phyloP scores from a whole-genome alignment of 768 basidiomycete species.

The Boletus edulis region DNA sequence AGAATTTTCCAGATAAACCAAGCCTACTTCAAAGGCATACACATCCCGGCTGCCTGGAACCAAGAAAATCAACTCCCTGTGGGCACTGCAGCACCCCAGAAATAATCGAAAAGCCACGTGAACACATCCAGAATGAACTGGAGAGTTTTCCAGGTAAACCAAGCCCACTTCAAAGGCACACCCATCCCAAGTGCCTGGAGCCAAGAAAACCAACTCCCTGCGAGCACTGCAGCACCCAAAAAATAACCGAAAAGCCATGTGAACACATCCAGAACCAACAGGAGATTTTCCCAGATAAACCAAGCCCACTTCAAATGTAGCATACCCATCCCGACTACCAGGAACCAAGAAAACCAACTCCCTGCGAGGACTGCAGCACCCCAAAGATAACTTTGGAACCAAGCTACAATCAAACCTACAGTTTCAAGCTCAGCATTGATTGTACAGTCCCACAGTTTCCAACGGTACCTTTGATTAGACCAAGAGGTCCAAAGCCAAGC shows the following conservation, averaged over 20 bases:
- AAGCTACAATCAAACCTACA: constrained; percentile 12
- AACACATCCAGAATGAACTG: not conserved
- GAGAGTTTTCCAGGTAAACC: not conserved
- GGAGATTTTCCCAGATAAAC: not conserved
- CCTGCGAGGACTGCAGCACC: not conserved
- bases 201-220: constrained; percentile 12
- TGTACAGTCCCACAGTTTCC: accelerated
- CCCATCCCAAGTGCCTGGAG: constrained; percentile 5
- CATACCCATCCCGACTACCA: constrained; percentile 6
- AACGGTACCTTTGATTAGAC: constrained; percentile 6
- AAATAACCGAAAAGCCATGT: not conserved
- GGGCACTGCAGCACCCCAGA: too few relatives aligned
- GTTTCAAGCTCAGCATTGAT: not conserved
- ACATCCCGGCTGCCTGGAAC: too few relatives aligned
- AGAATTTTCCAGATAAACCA: not conserved
- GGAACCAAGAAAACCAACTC: constrained; percentile 14
- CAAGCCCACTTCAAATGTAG: constrained; percentile 2
- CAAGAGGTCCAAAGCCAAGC: constrained; percentile 16
- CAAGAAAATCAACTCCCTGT: too few relatives aligned
- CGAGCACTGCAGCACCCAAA: not conserved
- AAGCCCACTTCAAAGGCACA: not conserved
- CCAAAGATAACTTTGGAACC: constrained; percentile 4
- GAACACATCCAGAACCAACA: not conserved
- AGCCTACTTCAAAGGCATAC: too few relatives aligned
- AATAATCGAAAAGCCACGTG: too few relatives aligned